Evolutionary conservation across 306 rosid genomes (phyloP), one percentile per base, ranked within the genome.

Genomic region (Dalbergia cultrata): DNA sequence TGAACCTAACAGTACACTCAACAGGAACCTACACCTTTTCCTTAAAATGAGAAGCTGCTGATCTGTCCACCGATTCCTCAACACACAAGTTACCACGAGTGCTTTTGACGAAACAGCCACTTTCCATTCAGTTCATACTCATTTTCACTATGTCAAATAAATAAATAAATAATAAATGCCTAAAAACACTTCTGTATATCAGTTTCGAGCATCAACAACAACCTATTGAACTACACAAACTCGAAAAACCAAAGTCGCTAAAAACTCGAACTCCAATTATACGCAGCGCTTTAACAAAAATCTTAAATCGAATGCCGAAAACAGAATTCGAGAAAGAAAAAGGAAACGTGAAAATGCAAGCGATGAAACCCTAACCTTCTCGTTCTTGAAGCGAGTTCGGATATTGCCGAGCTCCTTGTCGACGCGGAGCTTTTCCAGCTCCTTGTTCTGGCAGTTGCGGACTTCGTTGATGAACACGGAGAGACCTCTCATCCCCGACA

Each of bases 361-460:
- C 0, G 8, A n/a, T 37, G 41, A 13, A 66, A 77, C 83, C 90
- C 90, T 77, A 84, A 90, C 93, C 93, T 86, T 90, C 58, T 92
- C 95, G 82, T 84, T 90, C 82, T 87, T 92, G 87, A 92, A 90
- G 87, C 93, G 90, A 0, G 90, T 90, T 61, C 95, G 91, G 63
- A 92, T 77, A 61, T 87, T 90, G 22, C 92, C 97, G 41, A 92
- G 93, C 88, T 90, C 97, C 90, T 90, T 90, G 70, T 90, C 95
- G 67, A 92, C 93, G n/a, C 93, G 95, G 34, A 89, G 90, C 86
- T 89, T 85, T 82, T 90, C 92, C 78, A 83, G 93, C 79, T 89
- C 95, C 79, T 89, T 92, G 87, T 92, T 92, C 84, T 75, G 97
- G 75, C 90, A 89, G 85, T 89, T 92, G 17, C 92, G 90, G 43